phyloP scores from a whole-genome alignment of 108 stramenopile species.

The Nitzschia sp. region DNA sequence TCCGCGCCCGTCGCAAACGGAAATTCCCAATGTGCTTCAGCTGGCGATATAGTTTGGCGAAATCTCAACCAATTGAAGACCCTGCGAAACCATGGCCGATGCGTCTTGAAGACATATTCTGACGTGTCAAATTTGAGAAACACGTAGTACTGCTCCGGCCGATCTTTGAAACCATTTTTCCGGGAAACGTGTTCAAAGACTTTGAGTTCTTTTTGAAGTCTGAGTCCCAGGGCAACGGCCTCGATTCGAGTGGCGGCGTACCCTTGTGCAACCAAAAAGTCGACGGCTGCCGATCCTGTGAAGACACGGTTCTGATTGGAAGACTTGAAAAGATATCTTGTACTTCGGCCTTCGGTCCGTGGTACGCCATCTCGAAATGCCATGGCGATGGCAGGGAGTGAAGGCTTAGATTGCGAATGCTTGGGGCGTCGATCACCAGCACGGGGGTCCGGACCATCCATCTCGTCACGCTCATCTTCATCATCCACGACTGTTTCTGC shows the following conservation, averaged over 20 bases:
- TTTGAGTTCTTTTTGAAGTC: constrained; percentile 37
- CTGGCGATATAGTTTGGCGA: not conserved
- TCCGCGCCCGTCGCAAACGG: constrained; percentile 22
- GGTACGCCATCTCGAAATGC: constrained; percentile 27
- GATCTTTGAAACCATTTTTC: constrained; percentile 48
- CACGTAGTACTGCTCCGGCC: not conserved
- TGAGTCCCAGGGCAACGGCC: constrained; percentile 54
- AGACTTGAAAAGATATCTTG: not conserved
- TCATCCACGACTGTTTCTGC: not conserved
- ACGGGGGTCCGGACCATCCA: no score
- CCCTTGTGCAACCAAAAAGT: constrained; percentile 43
- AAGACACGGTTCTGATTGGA: constrained; percentile 30
- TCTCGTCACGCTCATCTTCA: not conserved
- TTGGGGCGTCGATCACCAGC: no score
- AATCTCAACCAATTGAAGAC: constrained; percentile 2
- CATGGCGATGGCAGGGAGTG: constrained; percentile 22
- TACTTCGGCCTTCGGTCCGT: constrained; percentile 14
- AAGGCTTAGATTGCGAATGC: not conserved
- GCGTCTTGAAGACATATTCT: constrained; percentile 14
- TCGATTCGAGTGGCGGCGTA: constrained; percentile 45
- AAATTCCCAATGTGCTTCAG: constrained; percentile 28
- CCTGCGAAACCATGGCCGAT: constrained; percentile 1
- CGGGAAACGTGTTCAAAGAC: constrained; percentile 44
- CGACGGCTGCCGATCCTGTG: constrained; percentile 48
- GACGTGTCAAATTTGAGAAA: constrained; percentile 3